A percentile compares a stretch with the other conserved stretches of the same genome.
Conservation (phyloP, 805 yeast species). For the Komagataella pseudopastoris region DNA sequence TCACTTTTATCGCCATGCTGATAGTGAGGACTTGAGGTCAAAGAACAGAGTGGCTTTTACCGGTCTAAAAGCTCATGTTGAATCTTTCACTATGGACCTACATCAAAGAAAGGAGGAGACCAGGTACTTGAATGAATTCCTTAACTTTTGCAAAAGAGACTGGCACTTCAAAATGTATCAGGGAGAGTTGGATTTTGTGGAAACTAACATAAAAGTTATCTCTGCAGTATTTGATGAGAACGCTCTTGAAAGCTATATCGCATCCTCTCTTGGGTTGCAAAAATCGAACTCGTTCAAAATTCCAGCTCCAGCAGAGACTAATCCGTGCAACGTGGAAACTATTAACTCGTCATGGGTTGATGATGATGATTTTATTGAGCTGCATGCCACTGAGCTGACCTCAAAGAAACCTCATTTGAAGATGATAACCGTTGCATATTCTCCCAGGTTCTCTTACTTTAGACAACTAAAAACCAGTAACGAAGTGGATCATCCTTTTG, state of each 20-base stretch:
- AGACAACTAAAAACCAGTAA: slow-evolving; percentile 36
- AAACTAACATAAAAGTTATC: slow-evolving; percentile 46
- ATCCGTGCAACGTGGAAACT: slow-evolving; percentile 7
- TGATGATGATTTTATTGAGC: slow-evolving; percentile 59
- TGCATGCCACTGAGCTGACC: slow-evolving; percentile 34
- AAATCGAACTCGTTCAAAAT: background rate
- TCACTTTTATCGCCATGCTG: slow-evolving; percentile 50
- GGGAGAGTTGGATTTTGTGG: slow-evolving; percentile 45
- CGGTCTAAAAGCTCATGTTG: slow-evolving; percentile 58
- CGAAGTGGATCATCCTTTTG: slow-evolving; percentile 42
- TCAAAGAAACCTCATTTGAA: slow-evolving; percentile 26
- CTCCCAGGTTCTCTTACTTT: slow-evolving; percentile 57
- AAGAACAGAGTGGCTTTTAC: slow-evolving; percentile 38
- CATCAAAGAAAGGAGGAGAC: slow-evolving; percentile 47
- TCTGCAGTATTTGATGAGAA: slow-evolving; percentile 23
- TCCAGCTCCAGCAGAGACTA: background rate
- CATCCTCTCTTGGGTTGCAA: background rate
- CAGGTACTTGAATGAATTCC: slow-evolving; percentile 28
- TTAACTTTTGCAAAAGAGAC: slow-evolving; percentile 30
- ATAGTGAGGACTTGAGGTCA: slow-evolving; percentile 16
- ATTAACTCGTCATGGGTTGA: slow-evolving; percentile 44
- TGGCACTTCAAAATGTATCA: slow-evolving; percentile 37
- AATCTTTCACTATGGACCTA: slow-evolving; percentile 46
- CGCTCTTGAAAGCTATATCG: background rate
- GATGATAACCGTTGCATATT: slow-evolving; percentile 35